Evolutionary conservation across 2,329 filamentous ascomycete genomes (phyloP).

Genomic region (Fusarium zealandicum): DNA sequence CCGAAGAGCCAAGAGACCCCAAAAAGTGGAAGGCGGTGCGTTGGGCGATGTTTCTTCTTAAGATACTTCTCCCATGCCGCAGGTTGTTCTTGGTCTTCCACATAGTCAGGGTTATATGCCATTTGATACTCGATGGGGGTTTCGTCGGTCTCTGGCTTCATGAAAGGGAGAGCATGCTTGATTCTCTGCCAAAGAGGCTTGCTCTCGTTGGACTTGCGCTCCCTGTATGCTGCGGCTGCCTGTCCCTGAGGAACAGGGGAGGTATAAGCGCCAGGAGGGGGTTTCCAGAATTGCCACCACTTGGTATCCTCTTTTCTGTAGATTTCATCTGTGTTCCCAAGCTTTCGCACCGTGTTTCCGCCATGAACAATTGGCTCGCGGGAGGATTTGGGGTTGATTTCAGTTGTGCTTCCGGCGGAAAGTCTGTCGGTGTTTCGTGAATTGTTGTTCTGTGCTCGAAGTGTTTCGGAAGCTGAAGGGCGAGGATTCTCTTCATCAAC

Average conservation of each 20-base stretch:
- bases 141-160: slow-evolving; percentile 51
- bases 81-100: slow-evolving; percentile 64
- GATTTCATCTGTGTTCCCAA: slow-evolving; percentile 58
- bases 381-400: slow-evolving; percentile 23
- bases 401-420: slow-evolving; percentile 50
- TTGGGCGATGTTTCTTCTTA: slow-evolving; percentile 81
- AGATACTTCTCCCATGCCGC: slow-evolving; percentile 86
- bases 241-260: slow-evolving; percentile 67
- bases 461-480: slow-evolving; percentile 37
- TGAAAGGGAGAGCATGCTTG: slow-evolving; percentile 58
- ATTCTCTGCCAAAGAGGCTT: slow-evolving; percentile 61
- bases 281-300: slow-evolving; percentile 72
- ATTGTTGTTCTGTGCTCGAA: slow-evolving; percentile 46
- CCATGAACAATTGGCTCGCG: background rate
- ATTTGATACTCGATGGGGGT: slow-evolving; percentile 63
- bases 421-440: slow-evolving; percentile 48
- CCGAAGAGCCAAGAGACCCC: slow-evolving; percentile 75
- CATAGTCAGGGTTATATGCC: slow-evolving; percentile 67
- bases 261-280: slow-evolving; percentile 65
- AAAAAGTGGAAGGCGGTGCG: slow-evolving; percentile 74
- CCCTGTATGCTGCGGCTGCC: slow-evolving; percentile 49
- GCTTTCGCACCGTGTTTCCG: slow-evolving; percentile 62
- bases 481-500: slow-evolving; percentile 42
- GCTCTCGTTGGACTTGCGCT: slow-evolving; percentile 47
- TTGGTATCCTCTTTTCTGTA: slow-evolving; percentile 53